Conservation (phyloP, 164 flowering plant genomes). For the Stephania japonica region DNA sequence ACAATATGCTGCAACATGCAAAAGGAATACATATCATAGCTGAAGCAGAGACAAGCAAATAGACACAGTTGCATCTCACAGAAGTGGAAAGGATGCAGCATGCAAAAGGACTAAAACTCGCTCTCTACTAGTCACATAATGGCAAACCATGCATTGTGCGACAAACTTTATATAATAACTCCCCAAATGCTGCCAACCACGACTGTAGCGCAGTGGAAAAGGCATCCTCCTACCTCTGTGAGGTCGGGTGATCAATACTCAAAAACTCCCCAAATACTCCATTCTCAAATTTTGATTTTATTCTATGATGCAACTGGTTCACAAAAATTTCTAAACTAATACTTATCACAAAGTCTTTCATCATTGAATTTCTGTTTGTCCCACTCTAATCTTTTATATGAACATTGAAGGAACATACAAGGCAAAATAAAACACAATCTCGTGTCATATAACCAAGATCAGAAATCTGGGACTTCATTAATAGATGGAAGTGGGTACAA, state of each 20-base stretch:
- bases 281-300: background rate
- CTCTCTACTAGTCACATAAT: background rate
- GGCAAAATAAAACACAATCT: background rate
- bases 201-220: too few relatives aligned
- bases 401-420: background rate
- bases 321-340: background rate
- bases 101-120: background rate
- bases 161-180: background rate
- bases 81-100: background rate
- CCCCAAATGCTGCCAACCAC: background rate
- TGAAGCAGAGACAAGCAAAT: background rate
- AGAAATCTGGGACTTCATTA: background rate
- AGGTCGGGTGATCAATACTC: too few relatives aligned
- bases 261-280: background rate
- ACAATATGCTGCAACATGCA: slow-evolving; percentile 54
- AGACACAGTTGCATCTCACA: background rate
- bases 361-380: background rate
- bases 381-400: background rate
- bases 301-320: background rate
- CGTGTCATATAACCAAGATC: background rate
- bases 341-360: background rate
- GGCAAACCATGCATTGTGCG: background rate
- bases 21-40: background rate
- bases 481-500: background rate
- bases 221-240: too few relatives aligned